Evolutionary conservation across 2,329 filamentous ascomycete genomes (phyloP).

Genomic region (Penicillium oxalicum): DNA sequence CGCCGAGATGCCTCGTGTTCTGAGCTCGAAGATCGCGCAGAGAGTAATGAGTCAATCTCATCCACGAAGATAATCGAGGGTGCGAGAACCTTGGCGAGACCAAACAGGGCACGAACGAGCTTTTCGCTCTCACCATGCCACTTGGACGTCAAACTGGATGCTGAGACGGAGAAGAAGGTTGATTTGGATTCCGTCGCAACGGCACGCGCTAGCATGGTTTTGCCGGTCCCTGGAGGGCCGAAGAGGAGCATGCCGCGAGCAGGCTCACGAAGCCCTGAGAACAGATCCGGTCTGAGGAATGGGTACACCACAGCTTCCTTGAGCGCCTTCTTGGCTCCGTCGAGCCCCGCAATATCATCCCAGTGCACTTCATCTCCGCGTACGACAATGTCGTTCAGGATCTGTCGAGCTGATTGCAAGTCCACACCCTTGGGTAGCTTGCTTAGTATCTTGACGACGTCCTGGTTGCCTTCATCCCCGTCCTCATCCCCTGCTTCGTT

Average conservation of each 20-base stretch:
- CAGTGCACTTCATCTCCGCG: constrained; percentile 92
- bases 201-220: constrained; percentile 93
- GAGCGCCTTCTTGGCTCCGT: constrained; percentile 82
- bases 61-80: constrained; percentile 98
- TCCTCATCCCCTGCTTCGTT: constrained; percentile 43
- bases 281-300: constrained; percentile 88
- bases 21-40: constrained; percentile 66
- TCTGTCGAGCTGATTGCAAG: constrained; percentile 74
- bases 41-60: constrained; percentile 91
- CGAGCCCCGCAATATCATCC: constrained; percentile 86
- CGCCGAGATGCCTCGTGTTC: constrained; percentile 90
- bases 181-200: constrained; percentile 92
- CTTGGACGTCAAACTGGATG: constrained; percentile 89
- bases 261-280: constrained; percentile 90
- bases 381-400: constrained; percentile 92
- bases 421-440: constrained; percentile 78
- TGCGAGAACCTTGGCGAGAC: constrained; percentile 78
- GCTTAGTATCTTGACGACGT: constrained; percentile 62
- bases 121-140: constrained; percentile 96
- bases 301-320: constrained; percentile 97
- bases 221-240: constrained; percentile 93
- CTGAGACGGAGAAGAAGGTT: constrained; percentile 95
- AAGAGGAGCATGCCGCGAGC: constrained; percentile 94
- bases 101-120: constrained; percentile 84
- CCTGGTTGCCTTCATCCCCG: constrained; percentile 48